These are phyloP conservation scores for Microdochium nivale DNA, from an alignment of 2,329 filamentous ascomycete genomes.

Conservation along the genomic window DNA sequence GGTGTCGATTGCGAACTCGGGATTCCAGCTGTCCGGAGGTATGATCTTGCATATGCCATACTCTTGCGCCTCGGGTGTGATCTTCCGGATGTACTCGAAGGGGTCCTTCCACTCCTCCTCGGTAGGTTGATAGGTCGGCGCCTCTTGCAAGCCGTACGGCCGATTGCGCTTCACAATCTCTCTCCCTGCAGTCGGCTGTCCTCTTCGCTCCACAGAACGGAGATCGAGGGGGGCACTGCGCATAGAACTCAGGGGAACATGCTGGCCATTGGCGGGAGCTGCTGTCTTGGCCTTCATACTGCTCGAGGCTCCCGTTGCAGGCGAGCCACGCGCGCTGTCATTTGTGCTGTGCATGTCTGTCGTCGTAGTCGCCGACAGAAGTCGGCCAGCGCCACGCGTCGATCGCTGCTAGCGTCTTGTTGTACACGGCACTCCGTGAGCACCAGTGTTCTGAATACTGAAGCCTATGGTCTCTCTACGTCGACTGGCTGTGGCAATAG, in stretches of 20 bases:
- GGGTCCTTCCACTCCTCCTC: conserved; percentile 94
- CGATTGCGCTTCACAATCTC: conserved; percentile 71
- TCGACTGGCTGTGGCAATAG: too few species aligned
- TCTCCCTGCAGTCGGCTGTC: conserved; percentile 66
- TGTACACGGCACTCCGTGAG: too few species aligned
- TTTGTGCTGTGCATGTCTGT: conserved; percentile 30
- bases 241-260: conserved; percentile 46
- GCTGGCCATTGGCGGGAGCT: conserved; percentile 44
- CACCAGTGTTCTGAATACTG: too few species aligned
- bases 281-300: conserved; percentile 39
- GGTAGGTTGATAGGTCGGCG: conserved; percentile 82
- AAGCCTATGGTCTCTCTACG: too few species aligned
- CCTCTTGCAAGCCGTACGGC: conserved; percentile 79
- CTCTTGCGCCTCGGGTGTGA: conserved; percentile 73
- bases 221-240: conserved; percentile 64
- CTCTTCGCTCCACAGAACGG: conserved; percentile 83
- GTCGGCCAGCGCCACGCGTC: neutral
- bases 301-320: conserved; percentile 27
- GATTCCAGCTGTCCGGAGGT: conserved; percentile 88
- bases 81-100: conserved; percentile 87
- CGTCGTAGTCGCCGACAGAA: neutral
- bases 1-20: conserved; percentile 91
- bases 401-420: too few species aligned
- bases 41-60: conserved; percentile 96
- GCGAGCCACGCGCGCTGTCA: conserved; percentile 44